These are phyloP conservation scores for Tulasnella sp. DNA, from an alignment of 768 basidiomycete species.

Conservation along the genomic window DNA sequence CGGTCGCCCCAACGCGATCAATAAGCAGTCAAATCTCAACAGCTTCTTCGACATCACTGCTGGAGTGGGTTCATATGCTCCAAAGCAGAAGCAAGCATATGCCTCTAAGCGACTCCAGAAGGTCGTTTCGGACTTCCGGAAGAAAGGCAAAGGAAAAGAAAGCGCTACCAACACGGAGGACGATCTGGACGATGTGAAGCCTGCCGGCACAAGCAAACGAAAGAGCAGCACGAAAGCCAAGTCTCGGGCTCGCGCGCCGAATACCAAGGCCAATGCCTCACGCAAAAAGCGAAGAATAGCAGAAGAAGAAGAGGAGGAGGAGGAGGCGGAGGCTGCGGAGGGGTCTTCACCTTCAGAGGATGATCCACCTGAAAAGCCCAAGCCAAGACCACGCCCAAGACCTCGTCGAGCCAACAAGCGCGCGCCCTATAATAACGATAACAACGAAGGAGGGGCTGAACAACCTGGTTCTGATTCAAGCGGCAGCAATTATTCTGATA, in stretches of 20 bases:
- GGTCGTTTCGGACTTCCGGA: constrained; percentile 69
- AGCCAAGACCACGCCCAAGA: constrained; percentile 24
- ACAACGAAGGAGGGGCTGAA: not conserved
- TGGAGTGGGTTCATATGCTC: constrained; percentile 71
- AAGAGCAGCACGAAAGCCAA: constrained; percentile 22
- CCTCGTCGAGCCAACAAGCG: constrained; percentile 16
- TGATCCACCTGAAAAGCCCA: constrained; percentile 19
- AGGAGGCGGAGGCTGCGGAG: not conserved
- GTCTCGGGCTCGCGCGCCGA: not conserved
- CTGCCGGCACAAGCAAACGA: not conserved
- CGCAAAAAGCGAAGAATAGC: not conserved
- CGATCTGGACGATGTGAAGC: constrained; percentile 45
- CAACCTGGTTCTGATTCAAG: constrained; percentile 15
- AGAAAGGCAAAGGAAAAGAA: constrained; percentile 42
- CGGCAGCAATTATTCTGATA: not conserved
- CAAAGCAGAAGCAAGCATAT: constrained; percentile 79
- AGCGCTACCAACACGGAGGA: constrained; percentile 38
- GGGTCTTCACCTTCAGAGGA: constrained; percentile 10
- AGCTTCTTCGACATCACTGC: constrained; percentile 72
- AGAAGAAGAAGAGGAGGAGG: constrained; percentile 26
- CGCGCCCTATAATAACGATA: not conserved
- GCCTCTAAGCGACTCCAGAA: constrained; percentile 84
- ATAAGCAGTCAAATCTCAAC: constrained; percentile 76
- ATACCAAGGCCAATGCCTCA: not conserved
- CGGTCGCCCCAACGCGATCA: constrained; percentile 63